phyloP scores from a whole-genome alignment of 257 asterid species.

The Sherardia arvensis region DNA sequence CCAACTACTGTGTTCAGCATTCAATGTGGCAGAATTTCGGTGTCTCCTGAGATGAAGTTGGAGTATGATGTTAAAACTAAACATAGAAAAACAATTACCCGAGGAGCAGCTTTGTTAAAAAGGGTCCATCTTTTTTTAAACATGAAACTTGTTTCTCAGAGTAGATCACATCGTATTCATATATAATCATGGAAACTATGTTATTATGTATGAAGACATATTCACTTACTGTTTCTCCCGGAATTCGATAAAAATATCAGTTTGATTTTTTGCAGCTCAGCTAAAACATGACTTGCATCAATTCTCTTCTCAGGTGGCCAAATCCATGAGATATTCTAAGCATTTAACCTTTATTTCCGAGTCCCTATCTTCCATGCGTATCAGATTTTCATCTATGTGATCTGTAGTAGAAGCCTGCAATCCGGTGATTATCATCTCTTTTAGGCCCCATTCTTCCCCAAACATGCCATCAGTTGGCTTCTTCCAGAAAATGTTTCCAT shows the following conservation, averaged over 20 bases:
- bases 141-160: no score
- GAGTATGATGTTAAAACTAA: no score
- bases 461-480: constrained; percentile 10
- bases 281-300: neutral
- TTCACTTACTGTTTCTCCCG: neutral
- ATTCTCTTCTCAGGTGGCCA: constrained; percentile 4
- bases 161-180: no score
- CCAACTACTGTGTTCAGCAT: no score
- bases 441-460: neutral
- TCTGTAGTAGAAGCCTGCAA: neutral
- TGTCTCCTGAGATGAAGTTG: no score
- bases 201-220: no score
- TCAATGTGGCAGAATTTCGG: no score
- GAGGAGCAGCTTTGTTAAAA: no score
- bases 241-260: neutral
- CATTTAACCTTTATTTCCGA: neutral
- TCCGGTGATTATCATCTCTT: neutral
- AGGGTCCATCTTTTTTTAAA: no score
- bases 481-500: constrained; percentile 14
- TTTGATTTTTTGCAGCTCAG: neutral
- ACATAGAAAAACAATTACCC: no score
- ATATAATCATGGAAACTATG: no score
- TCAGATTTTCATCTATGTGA: neutral
- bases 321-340: neutral
- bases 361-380: neutral